A percentile compares a stretch with the other conserved stretches of the same genome.
Conservation (phyloP, 768 basidiomycete species). For the Kwoniella shandongensis region DNA sequence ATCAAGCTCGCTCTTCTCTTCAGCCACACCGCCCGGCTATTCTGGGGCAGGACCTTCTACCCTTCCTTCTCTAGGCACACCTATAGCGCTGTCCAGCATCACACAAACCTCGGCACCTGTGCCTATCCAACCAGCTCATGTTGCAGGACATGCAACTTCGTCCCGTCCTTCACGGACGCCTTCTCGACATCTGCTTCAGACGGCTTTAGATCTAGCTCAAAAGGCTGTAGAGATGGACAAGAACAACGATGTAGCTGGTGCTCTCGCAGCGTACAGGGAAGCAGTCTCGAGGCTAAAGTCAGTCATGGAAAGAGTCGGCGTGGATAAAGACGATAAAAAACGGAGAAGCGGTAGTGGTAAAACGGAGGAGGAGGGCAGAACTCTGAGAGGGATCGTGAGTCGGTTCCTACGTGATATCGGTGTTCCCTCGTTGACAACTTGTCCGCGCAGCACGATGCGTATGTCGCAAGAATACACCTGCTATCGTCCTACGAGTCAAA, state of each 20-base stretch:
- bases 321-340: conserved; percentile 28
- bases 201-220: conserved; percentile 51
- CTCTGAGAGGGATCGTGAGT: conserved; percentile 52
- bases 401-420: background rate
- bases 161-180: conserved; percentile 35
- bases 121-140: background rate
- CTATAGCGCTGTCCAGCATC: conserved; percentile 4
- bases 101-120: background rate
- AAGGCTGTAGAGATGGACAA: conserved; percentile 50
- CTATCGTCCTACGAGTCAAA: conserved; percentile 33
- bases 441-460: conserved; percentile 48
- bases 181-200: conserved; percentile 46
- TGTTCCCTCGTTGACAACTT: conserved; percentile 7
- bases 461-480: conserved; percentile 49
- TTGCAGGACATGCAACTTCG: background rate
- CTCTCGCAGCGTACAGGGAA: conserved; percentile 45
- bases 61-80: conserved; percentile 5
- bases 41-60: conserved; percentile 2
- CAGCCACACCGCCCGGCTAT: background rate
- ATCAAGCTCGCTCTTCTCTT: conserved; percentile 12
- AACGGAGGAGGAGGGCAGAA: conserved; percentile 49
- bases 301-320: conserved; percentile 51
- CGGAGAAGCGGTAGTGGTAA: conserved; percentile 20
- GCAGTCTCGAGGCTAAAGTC: conserved; percentile 45
- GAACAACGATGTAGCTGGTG: conserved; percentile 49